Conservation (phyloP, 2,329 filamentous ascomycete genomes). For the Dissoconium aciculare region DNA sequence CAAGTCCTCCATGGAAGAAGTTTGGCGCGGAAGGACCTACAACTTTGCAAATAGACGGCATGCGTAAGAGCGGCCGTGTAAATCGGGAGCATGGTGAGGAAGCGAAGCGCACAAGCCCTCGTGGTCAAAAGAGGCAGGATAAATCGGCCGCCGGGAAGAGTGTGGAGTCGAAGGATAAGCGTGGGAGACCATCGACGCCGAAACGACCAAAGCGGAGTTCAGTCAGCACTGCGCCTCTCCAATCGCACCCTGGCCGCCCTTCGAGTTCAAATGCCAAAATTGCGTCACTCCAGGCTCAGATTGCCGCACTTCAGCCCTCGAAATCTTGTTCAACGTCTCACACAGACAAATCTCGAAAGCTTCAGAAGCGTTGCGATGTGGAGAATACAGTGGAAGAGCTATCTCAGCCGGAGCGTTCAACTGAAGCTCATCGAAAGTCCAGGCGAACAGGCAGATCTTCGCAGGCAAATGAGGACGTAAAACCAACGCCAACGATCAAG, state of each 20-base stretch:
- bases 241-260: not conserved
- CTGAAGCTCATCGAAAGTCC: constrained; percentile 9
- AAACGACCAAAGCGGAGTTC: not conserved
- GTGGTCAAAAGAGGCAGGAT: constrained; percentile 19
- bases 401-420: constrained; percentile 5
- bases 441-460: not conserved
- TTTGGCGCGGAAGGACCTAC: constrained; percentile 74
- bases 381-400: constrained; percentile 2
- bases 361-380: constrained; percentile 10
- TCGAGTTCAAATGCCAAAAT: constrained; percentile 12
- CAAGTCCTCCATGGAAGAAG: constrained; percentile 89
- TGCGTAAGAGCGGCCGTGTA: constrained; percentile 46
- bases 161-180: constrained; percentile 10
- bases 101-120: constrained; percentile 19
- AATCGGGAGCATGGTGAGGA: constrained; percentile 24
- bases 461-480: not conserved
- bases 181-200: constrained; percentile 4
- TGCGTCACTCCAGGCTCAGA: constrained; percentile 18
- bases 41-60: constrained; percentile 53
- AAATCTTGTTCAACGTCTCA: constrained; percentile 13
- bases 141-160: constrained; percentile 12
- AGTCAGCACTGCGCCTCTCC: not conserved
- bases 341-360: constrained; percentile 3
- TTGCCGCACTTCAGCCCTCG: constrained; percentile 18
- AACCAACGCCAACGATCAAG: constrained; percentile 18